Base-by-base conservation (phyloP, 805 yeast species). In the Myxozyma kluyveri region DNA sequence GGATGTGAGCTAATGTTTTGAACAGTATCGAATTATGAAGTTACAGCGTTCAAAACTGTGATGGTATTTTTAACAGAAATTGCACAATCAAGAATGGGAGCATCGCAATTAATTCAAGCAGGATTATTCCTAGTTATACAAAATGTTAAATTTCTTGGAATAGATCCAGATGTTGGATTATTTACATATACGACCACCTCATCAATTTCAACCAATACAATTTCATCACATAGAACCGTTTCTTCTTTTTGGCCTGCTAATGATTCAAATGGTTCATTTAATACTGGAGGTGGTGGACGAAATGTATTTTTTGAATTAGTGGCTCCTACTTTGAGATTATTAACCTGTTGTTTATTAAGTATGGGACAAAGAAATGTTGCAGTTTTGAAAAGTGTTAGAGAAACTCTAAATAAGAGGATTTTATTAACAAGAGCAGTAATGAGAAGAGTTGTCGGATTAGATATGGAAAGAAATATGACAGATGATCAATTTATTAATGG, bases 121-220 rank as follows among this genome's bases (percentile, higher is more conserved):
- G 91, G 84, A 45, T 66, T 91, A 5, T 83, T 89, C 65, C 76
- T 80, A 17, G 72, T 80, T 0, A 72, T 90, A 47, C 77, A 74
- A 50, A 72, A 77, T 10, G 79, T 84, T 36, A 69, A 69, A 18
- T 78, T 88, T 56, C 69, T 88, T 40, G 66, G 72, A 32, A 74
- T 83, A 36, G 96, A 90, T 66, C 89, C 93, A 0, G 96, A 86
- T 63, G 70, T 88, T 32, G 96, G 95, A 0, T 69, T 86, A 42
- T 80, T 58, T 21, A 47, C 56, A 10, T 47, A 36, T 19, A 23
- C 53, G 10, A 22, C 53, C 3, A 3, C 12, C 33, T 18, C 42
- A 14, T 39, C 50, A 18, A 31, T 50, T n/a, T 26, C 59, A 23
- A 9, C 49, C 2, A 23, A 22, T 14, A 18, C 12, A 12, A 46